phyloP scores from a whole-genome alignment of 2,329 filamentous ascomycete species.

The Neofusicoccum parvum region DNA sequence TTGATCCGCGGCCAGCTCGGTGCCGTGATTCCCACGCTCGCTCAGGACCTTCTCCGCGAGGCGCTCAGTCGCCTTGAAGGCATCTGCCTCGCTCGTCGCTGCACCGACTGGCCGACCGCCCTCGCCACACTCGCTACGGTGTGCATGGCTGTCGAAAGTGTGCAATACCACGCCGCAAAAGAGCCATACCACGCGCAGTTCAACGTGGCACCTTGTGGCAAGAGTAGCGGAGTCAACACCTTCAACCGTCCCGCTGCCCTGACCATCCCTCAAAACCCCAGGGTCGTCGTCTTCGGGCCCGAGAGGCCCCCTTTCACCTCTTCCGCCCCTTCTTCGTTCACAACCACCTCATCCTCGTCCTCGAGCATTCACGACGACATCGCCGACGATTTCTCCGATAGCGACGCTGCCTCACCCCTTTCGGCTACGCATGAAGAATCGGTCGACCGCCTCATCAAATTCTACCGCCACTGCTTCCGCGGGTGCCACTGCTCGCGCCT shows the following conservation, averaged over 20 bases:
- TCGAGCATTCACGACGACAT: not conserved
- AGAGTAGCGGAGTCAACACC: not conserved
- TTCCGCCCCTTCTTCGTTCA: not conserved
- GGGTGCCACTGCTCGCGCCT: slow-evolving; percentile 31
- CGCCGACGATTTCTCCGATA: not conserved
- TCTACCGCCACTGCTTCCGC: slow-evolving; percentile 38
- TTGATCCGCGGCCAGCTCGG: slow-evolving; percentile 44
- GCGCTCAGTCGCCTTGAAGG: slow-evolving; percentile 36
- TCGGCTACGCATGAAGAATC: slow-evolving; percentile 29
- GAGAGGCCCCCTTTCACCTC: not conserved
- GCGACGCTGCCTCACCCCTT: not conserved
- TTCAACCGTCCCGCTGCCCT: too few species aligned
- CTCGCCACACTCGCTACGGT: slow-evolving; percentile 37
- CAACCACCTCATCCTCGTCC: not conserved
- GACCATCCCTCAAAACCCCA: not conserved
- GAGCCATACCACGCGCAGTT: slow-evolving; percentile 33
- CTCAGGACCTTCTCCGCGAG: slow-evolving; percentile 34
- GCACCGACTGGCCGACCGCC: slow-evolving; percentile 36
- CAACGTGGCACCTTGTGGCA: not conserved
- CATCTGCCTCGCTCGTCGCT: slow-evolving; percentile 33
- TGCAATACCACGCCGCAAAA: slow-evolving; percentile 42
- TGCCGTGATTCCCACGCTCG: slow-evolving; percentile 36
- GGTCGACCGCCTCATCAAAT: slow-evolving; percentile 32
- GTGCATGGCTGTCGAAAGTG: slow-evolving; percentile 41
- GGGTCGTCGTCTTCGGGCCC: not conserved